Conservation (phyloP, 1,139 yeast species). For the Wickerhamiella infanticola region DNA sequence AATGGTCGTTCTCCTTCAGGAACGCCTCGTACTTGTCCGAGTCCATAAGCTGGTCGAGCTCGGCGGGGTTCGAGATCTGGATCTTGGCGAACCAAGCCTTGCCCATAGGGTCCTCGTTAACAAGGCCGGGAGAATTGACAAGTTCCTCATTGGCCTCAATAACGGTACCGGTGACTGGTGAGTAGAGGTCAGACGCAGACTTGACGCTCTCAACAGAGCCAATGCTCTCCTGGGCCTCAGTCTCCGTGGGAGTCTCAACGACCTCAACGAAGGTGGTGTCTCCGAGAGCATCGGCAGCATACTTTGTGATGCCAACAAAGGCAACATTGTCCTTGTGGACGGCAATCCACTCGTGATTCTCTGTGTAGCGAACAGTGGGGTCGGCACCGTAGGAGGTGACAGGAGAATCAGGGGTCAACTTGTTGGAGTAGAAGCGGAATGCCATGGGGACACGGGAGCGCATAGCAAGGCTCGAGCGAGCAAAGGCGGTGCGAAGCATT, state of each 20-base stretch:
- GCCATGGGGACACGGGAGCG: not conserved
- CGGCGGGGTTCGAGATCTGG: slow-evolving; percentile 32
- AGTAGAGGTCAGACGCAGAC: slow-evolving; percentile 82
- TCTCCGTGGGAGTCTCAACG: slow-evolving; percentile 56
- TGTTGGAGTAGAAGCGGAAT: slow-evolving; percentile 24
- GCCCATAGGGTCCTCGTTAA: slow-evolving; percentile 84
- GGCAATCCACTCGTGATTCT: slow-evolving; percentile 94
- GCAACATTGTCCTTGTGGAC: slow-evolving; percentile 65
- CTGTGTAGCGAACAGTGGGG: slow-evolving; percentile 47
- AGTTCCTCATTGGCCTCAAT: slow-evolving; percentile 54
- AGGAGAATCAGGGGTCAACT: slow-evolving; percentile 36
- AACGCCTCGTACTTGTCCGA: slow-evolving; percentile 51
- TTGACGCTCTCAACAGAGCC: slow-evolving; percentile 94
- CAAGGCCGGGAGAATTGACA: slow-evolving; percentile 56
- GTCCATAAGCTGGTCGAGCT: slow-evolving; percentile 32
- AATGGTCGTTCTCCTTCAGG: slow-evolving; percentile 34
- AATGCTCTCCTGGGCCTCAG: slow-evolving; percentile 64
- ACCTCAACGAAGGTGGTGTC: slow-evolving; percentile 91
- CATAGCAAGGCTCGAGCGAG: slow-evolving; percentile 2
- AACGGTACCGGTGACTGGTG: slow-evolving; percentile 72
- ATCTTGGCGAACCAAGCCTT: slow-evolving; percentile 86
- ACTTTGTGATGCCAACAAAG: slow-evolving; percentile 80
- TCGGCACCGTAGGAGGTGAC: slow-evolving; percentile 35
- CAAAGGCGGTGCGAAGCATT: not conserved
- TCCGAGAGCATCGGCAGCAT: slow-evolving; percentile 96